Percentiles rank a stretch among this genome's conserved stretches.
Evolutionary conservation across 176 grass and related monocot genomes (phyloP).

Genomic region (Ensete ventricosum): DNA sequence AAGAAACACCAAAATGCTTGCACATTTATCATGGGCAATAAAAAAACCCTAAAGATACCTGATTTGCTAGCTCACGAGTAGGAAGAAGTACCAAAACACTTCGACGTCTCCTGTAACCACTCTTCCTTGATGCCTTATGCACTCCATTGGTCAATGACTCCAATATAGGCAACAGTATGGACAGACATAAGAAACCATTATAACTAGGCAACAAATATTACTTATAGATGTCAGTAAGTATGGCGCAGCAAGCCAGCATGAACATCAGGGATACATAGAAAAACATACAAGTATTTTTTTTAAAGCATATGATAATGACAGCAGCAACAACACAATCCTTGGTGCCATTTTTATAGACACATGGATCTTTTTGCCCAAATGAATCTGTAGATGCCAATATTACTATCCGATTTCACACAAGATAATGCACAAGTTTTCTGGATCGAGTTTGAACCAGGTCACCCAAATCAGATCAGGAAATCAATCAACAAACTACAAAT

Average conservation of each 20-base stretch:
- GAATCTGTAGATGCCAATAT: no score
- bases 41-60: slow-evolving; percentile 34
- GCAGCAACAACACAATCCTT: no score
- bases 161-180: slow-evolving; percentile 59
- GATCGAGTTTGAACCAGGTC: no score
- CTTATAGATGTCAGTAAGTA: no score
- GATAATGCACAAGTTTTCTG: no score
- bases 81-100: slow-evolving; percentile 82
- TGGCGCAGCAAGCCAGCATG: no score
- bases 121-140: slow-evolving; percentile 50
- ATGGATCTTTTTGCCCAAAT: no score
- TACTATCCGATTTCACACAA: no score
- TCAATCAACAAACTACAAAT: background rate
- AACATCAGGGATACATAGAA: no score
- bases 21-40: background rate
- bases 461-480: background rate
- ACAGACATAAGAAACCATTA: background rate
- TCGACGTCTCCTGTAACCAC: slow-evolving; percentile 53
- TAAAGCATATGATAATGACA: no score
- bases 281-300: no score
- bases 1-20: background rate
- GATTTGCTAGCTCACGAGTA: slow-evolving; percentile 88
- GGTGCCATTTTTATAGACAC: no score
- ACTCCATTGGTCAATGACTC: slow-evolving; percentile 75
- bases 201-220: background rate